Evolutionary conservation across 208 protist genomes (phyloP).

Genomic region (Acanthamoeba castellanii): DNA sequence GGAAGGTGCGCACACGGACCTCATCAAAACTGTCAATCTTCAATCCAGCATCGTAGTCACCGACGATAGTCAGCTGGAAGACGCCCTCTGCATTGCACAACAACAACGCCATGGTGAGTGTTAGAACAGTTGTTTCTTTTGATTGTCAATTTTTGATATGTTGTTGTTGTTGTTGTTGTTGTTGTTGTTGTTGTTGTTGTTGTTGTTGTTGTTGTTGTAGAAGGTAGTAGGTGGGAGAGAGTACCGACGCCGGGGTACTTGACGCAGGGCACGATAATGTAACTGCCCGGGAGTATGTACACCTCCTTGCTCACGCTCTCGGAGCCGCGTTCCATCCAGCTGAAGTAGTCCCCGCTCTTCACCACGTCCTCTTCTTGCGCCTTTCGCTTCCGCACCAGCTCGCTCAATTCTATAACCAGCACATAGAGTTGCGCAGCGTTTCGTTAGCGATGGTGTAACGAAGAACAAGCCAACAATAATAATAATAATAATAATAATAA

Average conservation of each 20-base stretch:
- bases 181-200: no score
- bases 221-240: background rate
- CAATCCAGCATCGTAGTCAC: conserved; percentile 60
- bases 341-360: conserved; percentile 63
- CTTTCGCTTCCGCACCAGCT: conserved; percentile 56
- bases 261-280: conserved; percentile 56
- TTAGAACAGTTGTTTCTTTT: no score
- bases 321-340: conserved; percentile 38
- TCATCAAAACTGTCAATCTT: conserved; percentile 72
- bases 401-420: conserved; percentile 39
- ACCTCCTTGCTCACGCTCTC: conserved; percentile 63
- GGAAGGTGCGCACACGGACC: background rate
- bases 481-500: background rate
- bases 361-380: conserved; percentile 66
- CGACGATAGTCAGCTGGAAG: conserved; percentile 32
- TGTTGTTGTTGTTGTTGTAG: background rate
- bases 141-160: no score
- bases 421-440: background rate
- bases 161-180: no score
- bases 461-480: background rate
- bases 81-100: conserved; percentile 51
- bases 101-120: background rate
- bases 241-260: conserved; percentile 68
- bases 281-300: conserved; percentile 52
- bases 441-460: background rate